Conservation (phyloP, 2,329 filamentous ascomycete species). For the Chaetomium olivaceum region DNA sequence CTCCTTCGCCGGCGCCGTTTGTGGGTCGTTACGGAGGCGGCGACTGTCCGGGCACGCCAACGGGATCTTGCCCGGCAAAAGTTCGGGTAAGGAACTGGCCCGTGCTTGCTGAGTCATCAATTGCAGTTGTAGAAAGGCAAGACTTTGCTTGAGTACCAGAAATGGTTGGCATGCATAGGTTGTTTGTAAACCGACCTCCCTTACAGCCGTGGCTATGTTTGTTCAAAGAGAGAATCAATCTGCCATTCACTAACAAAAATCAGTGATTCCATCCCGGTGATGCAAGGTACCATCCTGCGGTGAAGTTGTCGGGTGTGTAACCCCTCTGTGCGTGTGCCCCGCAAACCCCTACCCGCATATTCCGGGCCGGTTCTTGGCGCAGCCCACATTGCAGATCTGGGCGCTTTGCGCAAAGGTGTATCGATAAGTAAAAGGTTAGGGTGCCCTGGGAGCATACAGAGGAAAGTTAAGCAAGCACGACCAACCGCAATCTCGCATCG, state of each 20-base stretch:
- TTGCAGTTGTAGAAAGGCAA: no score
- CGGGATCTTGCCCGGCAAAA: no score
- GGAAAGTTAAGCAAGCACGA: neutral
- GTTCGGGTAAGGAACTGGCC: no score
- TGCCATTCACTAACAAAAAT: neutral
- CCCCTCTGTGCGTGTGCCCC: neutral
- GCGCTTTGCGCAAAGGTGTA: conserved; percentile 1
- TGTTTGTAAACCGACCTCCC: neutral
- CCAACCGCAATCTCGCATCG: neutral
- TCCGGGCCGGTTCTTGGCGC: neutral
- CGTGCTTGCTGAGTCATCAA: no score
- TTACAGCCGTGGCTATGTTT: no score
- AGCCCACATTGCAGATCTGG: neutral
- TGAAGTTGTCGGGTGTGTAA: neutral
- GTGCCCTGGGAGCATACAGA: neutral
- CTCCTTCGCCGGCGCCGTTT: no score
- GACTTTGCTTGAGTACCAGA: no score
- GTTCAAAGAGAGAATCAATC: neutral
- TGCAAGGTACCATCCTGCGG: neutral
- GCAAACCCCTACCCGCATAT: neutral
- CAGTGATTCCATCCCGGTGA: neutral
- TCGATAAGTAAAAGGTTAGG: conserved; percentile 30
- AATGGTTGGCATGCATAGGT: neutral
- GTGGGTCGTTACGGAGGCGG: no score
- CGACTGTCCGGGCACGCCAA: no score